Evolutionary conservation across 495 filamentous ascomycete genomes (phyloP).

Genomic region (Aspergillus carlsbadensis): DNA sequence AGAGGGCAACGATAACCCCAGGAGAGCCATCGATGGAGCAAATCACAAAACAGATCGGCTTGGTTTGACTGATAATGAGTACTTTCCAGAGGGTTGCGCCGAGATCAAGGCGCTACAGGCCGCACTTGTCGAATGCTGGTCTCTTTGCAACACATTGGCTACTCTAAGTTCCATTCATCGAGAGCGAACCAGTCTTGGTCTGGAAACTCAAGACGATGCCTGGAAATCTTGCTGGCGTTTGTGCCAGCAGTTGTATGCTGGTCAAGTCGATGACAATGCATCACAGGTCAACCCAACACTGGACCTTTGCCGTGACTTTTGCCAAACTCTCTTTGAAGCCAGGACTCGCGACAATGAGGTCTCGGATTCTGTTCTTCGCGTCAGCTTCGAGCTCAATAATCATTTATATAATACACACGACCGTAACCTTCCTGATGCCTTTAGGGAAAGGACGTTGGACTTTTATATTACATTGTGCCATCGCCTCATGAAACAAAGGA

Average conservation of each 20-base stretch:
- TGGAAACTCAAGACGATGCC: slow-evolving; percentile 77
- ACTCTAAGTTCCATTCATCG: slow-evolving; percentile 82
- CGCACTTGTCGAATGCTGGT: slow-evolving; percentile 90
- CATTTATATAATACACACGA: slow-evolving; percentile 92
- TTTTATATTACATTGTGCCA: slow-evolving; percentile 94
- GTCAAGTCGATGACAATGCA: slow-evolving; percentile 66
- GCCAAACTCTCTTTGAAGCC: slow-evolving; percentile 84
- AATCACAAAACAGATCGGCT: slow-evolving; percentile 38
- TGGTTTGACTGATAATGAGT: slow-evolving; percentile 15
- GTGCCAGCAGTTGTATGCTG: slow-evolving; percentile 84
- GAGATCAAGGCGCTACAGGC: slow-evolving; percentile 72
- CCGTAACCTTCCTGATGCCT: slow-evolving; percentile 78
- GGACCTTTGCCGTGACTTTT: slow-evolving; percentile 88
- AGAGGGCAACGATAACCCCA: slow-evolving; percentile 30
- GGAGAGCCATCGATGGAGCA: slow-evolving; percentile 37
- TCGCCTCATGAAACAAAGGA: slow-evolving; percentile 89
- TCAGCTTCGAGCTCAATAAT: slow-evolving; percentile 94
- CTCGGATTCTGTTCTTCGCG: slow-evolving; percentile 79
- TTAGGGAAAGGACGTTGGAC: slow-evolving; percentile 84
- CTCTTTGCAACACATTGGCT: slow-evolving; percentile 86
- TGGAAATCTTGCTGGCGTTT: slow-evolving; percentile 93
- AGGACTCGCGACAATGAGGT: slow-evolving; percentile 71
- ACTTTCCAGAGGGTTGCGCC: slow-evolving; percentile 48
- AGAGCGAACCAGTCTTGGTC: slow-evolving; percentile 63
- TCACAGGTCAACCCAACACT: slow-evolving; percentile 75